phyloP scores from a whole-genome alignment of 345 rosid species.

The Heritiera fomes region DNA sequence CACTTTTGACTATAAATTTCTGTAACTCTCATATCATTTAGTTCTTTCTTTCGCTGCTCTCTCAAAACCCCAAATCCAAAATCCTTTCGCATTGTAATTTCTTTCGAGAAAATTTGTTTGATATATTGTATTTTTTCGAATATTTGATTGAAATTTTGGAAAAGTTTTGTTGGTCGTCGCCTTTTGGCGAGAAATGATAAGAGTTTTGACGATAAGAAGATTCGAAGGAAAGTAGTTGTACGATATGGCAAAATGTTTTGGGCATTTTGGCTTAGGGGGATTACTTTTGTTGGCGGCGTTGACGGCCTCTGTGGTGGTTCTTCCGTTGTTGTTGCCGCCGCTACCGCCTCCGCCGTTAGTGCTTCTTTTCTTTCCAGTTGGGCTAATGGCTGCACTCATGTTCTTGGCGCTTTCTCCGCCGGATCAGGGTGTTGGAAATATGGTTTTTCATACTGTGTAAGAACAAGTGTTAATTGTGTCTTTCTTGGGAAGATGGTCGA shows the following conservation, averaged over 20 bases:
- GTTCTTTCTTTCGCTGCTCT: background rate
- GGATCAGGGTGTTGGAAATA: conserved; percentile 24
- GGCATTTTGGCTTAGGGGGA: conserved; percentile 31
- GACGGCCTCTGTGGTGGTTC: conserved; percentile 49
- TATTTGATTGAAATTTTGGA: background rate
- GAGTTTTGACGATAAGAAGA: conserved; percentile 19
- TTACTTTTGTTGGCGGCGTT: conserved; percentile 38
- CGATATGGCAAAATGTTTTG: conserved; percentile 30
- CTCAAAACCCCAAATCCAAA: background rate
- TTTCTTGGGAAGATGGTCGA: conserved; percentile 8
- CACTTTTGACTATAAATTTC: background rate
- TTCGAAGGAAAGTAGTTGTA: background rate
- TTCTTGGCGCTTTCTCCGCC: conserved; percentile 59
- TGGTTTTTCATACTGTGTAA: conserved; percentile 4
- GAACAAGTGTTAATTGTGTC: background rate
- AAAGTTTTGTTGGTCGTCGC: background rate
- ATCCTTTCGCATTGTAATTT: background rate
- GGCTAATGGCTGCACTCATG: conserved; percentile 66
- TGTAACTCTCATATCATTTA: background rate
- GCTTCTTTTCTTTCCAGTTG: conserved; percentile 60
- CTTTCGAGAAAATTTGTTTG: background rate
- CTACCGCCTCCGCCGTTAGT: conserved; percentile 66
- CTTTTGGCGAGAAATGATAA: conserved; percentile 26
- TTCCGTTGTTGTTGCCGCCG: conserved; percentile 68
- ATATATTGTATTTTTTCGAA: too few species aligned